These are phyloP conservation scores for Giardia duodenalis DNA, from an alignment of 208 protist genomes.

Conservation along the genomic window DNA sequence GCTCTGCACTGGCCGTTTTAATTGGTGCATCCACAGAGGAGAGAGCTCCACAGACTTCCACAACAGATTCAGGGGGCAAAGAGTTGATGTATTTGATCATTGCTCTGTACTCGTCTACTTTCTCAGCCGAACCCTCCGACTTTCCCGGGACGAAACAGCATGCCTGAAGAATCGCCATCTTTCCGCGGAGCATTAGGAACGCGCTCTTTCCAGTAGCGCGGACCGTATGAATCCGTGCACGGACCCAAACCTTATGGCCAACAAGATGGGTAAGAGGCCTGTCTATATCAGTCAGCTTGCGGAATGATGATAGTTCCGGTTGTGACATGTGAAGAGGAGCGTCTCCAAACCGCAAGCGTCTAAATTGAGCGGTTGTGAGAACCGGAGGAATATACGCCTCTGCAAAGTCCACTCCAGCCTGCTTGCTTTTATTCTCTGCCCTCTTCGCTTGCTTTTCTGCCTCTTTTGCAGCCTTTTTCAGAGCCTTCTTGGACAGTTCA, in stretches of 20 bases:
- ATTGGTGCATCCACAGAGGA: conserved; percentile 7
- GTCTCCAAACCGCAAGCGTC: not conserved
- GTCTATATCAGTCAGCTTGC: not conserved
- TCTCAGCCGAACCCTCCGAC: not conserved
- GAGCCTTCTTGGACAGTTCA: conserved; percentile 16
- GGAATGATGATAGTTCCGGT: not conserved
- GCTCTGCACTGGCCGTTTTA: not conserved
- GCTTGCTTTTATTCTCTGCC: not conserved
- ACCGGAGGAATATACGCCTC: not conserved
- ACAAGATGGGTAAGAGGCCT: not conserved
- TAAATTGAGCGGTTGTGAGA: not conserved
- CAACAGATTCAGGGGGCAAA: conserved; percentile 4
- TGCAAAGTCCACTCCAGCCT: not conserved
- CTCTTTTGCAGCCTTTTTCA: conserved; percentile 23
- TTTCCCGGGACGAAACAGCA: not conserved
- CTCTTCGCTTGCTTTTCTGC: not conserved
- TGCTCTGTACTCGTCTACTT: not conserved
- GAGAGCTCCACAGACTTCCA: conserved; percentile 19
- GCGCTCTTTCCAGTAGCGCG: conserved; percentile 6
- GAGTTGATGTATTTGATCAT: conserved; percentile 28
- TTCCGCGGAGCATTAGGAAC: conserved; percentile 26
- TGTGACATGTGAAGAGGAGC: conserved; percentile 9
- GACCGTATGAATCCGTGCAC: not conserved
- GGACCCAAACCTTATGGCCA: not conserved
- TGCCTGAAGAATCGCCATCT: not conserved